Base-by-base conservation (phyloP, 2,329 filamentous ascomycete genomes). In the Alternaria sp. region DNA sequence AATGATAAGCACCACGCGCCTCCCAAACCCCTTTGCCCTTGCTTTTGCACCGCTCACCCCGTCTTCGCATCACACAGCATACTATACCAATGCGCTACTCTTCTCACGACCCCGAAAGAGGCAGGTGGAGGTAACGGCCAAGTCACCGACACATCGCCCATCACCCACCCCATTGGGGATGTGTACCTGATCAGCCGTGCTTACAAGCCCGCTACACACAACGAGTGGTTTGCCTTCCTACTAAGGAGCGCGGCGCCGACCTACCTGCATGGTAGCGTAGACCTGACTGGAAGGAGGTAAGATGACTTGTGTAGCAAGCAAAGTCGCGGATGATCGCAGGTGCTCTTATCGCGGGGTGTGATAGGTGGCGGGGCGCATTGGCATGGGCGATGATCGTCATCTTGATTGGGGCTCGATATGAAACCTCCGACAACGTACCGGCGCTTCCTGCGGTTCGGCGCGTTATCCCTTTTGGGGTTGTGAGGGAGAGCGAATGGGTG, bases 1-100 rank as follows among this genome's bases (percentile, higher is more conserved):
- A 77, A 75, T 74, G 67, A 72, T 71, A 72, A 69, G 63, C 63
- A 64, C 71, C 74, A 77, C 73, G 73, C 68, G 64, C 60, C 47
- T 59, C 20, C 20, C 55, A 26, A 25, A 46, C 44, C 14, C 47
- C 53, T 60, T 50, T 55, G 60, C 61, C 62, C 33, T 61, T 66
- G 55, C 59, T 25, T 61, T 50, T 64, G 61, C 65, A 63, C 57
- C 55, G 64, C 63, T 44, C 30, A 55, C 50, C 30, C 44, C 30
- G 43, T 54, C 23, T 44, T 51, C 43, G 43, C n/a, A 46, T 46
- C 49, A 59, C 23, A 45, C 43, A 30, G 41, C 46, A 43, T 56
- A 66, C 51, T 57, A 56, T 64, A 11, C 25, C 41, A 15, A 53
- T 60, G 63, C 71, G 64, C 60, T 59, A 67, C 59, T 58, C 68